Percentiles rank a stretch among this genome's conserved stretches.
phyloP scores from a whole-genome alignment of 225 moss, liverwort and hornwort genomes.

The Bryum argenteum region DNA sequence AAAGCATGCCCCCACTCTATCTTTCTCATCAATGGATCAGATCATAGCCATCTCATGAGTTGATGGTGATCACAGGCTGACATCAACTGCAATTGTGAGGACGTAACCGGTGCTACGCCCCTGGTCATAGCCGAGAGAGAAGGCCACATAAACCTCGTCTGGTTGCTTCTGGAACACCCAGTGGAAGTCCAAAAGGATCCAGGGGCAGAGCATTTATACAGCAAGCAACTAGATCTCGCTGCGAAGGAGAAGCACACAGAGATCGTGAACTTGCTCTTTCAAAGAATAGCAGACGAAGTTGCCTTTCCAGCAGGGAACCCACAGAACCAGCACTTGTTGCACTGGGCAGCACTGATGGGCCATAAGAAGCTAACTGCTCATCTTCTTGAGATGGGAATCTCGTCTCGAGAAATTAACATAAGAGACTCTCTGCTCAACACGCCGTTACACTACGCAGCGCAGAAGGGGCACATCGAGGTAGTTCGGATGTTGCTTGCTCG shows the following conservation, averaged over 20 bases:
- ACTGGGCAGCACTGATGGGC: slow-evolving; percentile 52
- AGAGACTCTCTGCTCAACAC: slow-evolving; percentile 24
- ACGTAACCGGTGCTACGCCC: slow-evolving; percentile 40
- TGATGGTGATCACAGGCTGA: slow-evolving; percentile 31
- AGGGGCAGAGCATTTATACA: slow-evolving; percentile 48
- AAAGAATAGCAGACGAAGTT: slow-evolving; percentile 46
- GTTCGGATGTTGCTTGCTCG: slow-evolving; percentile 31
- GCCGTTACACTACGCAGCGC: slow-evolving; percentile 46
- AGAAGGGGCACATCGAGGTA: slow-evolving; percentile 38
- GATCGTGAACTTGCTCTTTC: slow-evolving; percentile 38
- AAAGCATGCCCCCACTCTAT: not conserved
- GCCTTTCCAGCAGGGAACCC: slow-evolving; percentile 26
- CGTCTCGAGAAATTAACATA: slow-evolving; percentile 33
- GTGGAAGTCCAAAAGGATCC: slow-evolving; percentile 50
- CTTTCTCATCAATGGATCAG: not conserved
- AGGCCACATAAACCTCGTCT: slow-evolving; percentile 50
- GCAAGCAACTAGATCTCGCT: slow-evolving; percentile 56
- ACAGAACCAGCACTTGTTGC: slow-evolving; percentile 31
- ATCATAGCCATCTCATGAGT: not conserved
- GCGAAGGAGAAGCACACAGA: slow-evolving; percentile 35
- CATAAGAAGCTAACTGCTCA: slow-evolving; percentile 31
- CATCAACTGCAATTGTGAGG: slow-evolving; percentile 53
- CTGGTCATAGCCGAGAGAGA: slow-evolving; percentile 53
- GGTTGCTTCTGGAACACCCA: slow-evolving; percentile 46
- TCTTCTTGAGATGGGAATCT: slow-evolving; percentile 40